A percentile compares a stretch with the other conserved stretches of the same genome.
phyloP scores from a whole-genome alignment of 805 yeast genomes.

The Millerago galiae region DNA sequence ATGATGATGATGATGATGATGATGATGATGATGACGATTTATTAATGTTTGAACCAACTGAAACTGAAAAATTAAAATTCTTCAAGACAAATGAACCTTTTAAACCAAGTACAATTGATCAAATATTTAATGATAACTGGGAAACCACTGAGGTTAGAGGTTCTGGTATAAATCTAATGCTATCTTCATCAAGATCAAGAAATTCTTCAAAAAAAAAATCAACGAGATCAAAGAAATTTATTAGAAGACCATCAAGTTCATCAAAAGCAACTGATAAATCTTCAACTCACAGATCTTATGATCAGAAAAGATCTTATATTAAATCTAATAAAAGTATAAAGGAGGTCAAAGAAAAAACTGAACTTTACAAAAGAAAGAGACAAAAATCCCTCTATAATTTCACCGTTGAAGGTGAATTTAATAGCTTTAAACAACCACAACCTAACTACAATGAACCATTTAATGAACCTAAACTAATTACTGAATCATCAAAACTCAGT shows the following conservation, averaged over 20 bases:
- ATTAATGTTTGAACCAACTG: slow-evolving; percentile 1
- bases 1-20: background rate
- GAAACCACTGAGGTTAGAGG: slow-evolving; percentile 9
- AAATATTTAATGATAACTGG: background rate
- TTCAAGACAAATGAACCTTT: background rate
- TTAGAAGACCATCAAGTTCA: slow-evolving; percentile 2
- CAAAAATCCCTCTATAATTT: background rate
- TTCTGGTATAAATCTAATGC: slow-evolving; percentile 10
- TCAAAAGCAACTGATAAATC: background rate
- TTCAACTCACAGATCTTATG: background rate
- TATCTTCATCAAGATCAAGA: slow-evolving; percentile 4
- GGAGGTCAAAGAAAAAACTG: background rate
- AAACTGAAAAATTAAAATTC: background rate
- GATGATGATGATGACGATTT: background rate
- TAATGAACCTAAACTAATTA: background rate
- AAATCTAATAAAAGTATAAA: background rate
- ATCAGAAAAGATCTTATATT: background rate
- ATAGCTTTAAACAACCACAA: background rate
- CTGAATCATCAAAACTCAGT: too few relatives aligned
- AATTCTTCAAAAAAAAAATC: background rate
- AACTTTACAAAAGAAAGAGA: too few relatives aligned
- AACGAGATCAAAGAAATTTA: slow-evolving; percentile 2
- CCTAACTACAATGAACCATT: too few relatives aligned
- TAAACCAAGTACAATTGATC: background rate
- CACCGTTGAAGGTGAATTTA: slow-evolving; percentile 1